Percentiles rank a stretch among this genome's conserved stretches.
Evolutionary conservation across 2,329 filamentous ascomycete species (phyloP).

Genomic region (Phialophora chinensis): DNA sequence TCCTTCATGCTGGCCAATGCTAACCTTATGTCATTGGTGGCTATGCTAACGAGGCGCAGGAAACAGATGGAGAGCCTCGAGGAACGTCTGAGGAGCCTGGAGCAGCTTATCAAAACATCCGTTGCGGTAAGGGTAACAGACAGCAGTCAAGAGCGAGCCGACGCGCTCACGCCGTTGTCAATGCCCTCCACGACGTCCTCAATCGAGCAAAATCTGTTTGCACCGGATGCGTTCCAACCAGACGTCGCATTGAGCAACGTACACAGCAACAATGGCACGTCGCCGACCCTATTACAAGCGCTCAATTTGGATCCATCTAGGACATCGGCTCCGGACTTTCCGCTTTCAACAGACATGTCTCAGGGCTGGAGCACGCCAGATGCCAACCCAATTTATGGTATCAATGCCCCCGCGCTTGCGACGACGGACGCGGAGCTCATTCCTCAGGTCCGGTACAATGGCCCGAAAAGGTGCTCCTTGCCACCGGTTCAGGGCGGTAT

Average conservation of each 20-base stretch:
- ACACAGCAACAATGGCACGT: constrained; percentile 5
- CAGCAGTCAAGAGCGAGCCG: constrained; percentile 79
- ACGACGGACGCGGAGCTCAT: constrained; percentile 20
- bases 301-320: background rate
- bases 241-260: background rate
- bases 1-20: background rate
- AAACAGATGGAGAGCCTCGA: constrained; percentile 97
- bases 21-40: background rate
- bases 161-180: constrained; percentile 81
- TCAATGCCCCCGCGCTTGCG: constrained; percentile 2
- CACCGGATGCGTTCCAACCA: constrained; percentile 3
- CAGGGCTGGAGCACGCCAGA: constrained; percentile 10
- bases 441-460: constrained; percentile 18
- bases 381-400: background rate
- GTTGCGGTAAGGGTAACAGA: constrained; percentile 56
- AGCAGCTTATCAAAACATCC: constrained; percentile 79
- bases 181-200: constrained; percentile 71
- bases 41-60: constrained; percentile 51
- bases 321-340: background rate
- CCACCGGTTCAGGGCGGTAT: constrained; percentile 85
- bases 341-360: constrained; percentile 7
- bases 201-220: constrained; percentile 32
- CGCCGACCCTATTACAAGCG: constrained; percentile 15
- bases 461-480: constrained; percentile 52
- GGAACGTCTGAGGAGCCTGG: constrained; percentile 92